Percentiles rank a stretch among this genome's conserved stretches.
phyloP scores from a whole-genome alignment of 2,329 filamentous ascomycete species.

The Aureobasidium leucospermi region DNA sequence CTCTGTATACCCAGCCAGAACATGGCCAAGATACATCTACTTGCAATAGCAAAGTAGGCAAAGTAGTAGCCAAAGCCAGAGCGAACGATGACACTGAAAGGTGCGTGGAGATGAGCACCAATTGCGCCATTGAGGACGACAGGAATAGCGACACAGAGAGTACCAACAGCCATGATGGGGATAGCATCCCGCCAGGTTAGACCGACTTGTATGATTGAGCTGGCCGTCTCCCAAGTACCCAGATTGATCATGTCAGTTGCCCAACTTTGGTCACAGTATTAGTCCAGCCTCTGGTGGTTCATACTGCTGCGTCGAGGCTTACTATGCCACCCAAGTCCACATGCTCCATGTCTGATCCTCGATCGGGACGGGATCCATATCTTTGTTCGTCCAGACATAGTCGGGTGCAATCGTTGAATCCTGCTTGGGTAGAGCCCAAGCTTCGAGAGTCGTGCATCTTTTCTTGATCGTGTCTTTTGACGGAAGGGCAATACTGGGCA shows the following conservation, averaged over 20 bases:
- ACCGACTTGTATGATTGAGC: constrained; percentile 42
- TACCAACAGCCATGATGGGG: constrained; percentile 42
- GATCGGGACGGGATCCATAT: constrained; percentile 29
- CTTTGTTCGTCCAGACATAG: constrained; percentile 34
- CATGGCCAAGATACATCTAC: constrained; percentile 46
- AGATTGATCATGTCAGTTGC: constrained; percentile 34
- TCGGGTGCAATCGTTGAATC: constrained; percentile 40
- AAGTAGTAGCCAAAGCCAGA: constrained; percentile 53
- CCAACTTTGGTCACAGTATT: constrained; percentile 21
- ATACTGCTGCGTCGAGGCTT: not conserved
- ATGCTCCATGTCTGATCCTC: constrained; percentile 26
- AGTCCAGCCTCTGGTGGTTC: not conserved
- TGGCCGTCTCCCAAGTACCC: constrained; percentile 32
- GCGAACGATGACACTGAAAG: constrained; percentile 50
- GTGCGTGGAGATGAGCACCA: constrained; percentile 43
- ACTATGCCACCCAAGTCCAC: constrained; percentile 35
- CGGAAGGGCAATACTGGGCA: constrained; percentile 22
- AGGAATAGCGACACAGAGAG: constrained; percentile 49
- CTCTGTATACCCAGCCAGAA: constrained; percentile 62
- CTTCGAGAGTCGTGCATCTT: constrained; percentile 34
- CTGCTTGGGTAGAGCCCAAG: constrained; percentile 45
- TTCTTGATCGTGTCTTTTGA: constrained; percentile 31
- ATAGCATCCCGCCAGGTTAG: constrained; percentile 50
- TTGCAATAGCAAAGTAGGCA: constrained; percentile 48
- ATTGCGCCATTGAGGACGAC: constrained; percentile 53